Evolutionary conservation across 371 early-diverging fungal species (phyloP), one percentile per base, ranked within the genome.

Genomic region (Syncephalastrum racemosum): DNA sequence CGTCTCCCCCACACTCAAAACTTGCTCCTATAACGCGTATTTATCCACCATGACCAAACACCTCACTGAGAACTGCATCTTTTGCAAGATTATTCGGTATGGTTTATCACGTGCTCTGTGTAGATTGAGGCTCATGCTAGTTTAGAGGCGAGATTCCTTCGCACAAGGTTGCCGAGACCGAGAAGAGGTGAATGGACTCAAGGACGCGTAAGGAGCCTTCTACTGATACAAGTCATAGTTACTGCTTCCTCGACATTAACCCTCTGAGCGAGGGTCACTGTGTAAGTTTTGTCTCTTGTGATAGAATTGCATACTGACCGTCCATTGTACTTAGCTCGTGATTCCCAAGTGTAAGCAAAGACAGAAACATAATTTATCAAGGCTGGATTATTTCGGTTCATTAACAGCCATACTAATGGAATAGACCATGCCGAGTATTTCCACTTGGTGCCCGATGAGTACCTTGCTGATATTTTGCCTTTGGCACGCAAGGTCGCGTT

Each of bases 391-490:
- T 44, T 44, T 20, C 19, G 10, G 5, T 44, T 3, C 19, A 18
- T 44, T 44, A 18, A 18, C 15, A n/a, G 40, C n/a, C n/a, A n/a
- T n/a, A n/a, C n/a, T n/a, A n/a, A n/a, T n/a, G n/a, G n/a, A n/a
- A n/a, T 74, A 93, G 93, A 89, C 58, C 98, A 98, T 58, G 95
- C 92, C 53, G 85, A 92, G 64, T 88, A 88, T 67, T 67, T 94
- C 70, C 94, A 95, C 68, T 81, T 95, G 73, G 62, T 98, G 8
- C 91, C 94, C 10, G 95, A 95, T 59, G 92, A 89, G 46, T 82
- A 80, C 55, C 73, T 96, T 51, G 82, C 84, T 23, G 96, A 94
- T 57, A 50, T 92, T 12, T 75, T 95, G 66, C 95, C 94, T 14
- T 71, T 89, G 19, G 93, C 94, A 50, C 94, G 94, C 75, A 89